Evolutionary conservation across 768 basidiomycete genomes (phyloP).

Genomic region (Termitomyces sp.): DNA sequence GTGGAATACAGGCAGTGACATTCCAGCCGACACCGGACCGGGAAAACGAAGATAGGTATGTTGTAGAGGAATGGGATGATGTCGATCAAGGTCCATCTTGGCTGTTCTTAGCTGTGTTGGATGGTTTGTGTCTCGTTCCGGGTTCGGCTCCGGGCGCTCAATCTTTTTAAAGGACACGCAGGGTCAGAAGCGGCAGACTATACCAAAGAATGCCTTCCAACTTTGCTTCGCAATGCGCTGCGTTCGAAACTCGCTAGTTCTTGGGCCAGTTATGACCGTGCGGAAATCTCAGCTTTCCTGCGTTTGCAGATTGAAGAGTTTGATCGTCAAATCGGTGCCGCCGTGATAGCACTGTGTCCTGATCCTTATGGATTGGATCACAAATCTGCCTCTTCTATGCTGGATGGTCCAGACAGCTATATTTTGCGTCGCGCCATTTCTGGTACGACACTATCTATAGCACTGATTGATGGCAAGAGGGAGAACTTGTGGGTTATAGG

Average conservation of each 20-base stretch:
- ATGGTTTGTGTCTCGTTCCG: conserved; percentile 1
- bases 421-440: conserved; percentile 6
- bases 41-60: conserved; percentile 9
- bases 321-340: conserved; percentile 6
- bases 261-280: not conserved
- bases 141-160: not conserved
- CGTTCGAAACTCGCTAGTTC: conserved; percentile 2
- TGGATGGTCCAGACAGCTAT: not conserved
- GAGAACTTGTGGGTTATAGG: conserved; percentile 10
- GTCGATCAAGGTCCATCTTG: conserved; percentile 2
- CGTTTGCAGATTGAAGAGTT: conserved; percentile 7
- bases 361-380: conserved; percentile 2
- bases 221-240: conserved; percentile 3
- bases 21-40: conserved; percentile 9
- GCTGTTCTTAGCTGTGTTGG: conserved; percentile 11
- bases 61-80: conserved; percentile 11
- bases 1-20: conserved; percentile 8
- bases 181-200: conserved; percentile 8
- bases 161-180: conserved; percentile 2
- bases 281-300: conserved; percentile 2
- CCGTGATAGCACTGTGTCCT: conserved; percentile 3
- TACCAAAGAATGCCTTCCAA: conserved; percentile 4
- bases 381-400: not conserved
- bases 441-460: conserved; percentile 8
- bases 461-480: conserved; percentile 8